Conservation (phyloP, 169 alveolate genomes). For the Cyclospora cayetanensis region DNA sequence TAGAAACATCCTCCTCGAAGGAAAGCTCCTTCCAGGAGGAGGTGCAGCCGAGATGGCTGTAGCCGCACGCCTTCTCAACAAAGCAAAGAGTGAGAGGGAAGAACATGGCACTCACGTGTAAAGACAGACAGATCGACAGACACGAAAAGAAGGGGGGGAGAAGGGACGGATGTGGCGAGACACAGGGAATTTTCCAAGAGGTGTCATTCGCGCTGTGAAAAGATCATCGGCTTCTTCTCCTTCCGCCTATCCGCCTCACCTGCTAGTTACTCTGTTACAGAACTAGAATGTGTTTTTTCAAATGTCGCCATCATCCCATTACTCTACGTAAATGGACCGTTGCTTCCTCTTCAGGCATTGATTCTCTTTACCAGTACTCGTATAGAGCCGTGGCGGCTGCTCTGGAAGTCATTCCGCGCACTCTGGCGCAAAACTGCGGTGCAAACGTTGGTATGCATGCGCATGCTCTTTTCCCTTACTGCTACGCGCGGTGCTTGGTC, state of each 20-base stretch:
- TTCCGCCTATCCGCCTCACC: too few species aligned
- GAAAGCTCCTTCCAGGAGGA: constrained; percentile 99
- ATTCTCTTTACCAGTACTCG: constrained; percentile 94
- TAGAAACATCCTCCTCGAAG: constrained; percentile 95
- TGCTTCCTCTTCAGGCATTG: constrained; percentile 79
- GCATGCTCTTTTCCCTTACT: not conserved
- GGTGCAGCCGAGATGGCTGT: constrained; percentile 99
- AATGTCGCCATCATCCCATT: too few species aligned
- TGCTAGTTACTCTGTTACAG: too few species aligned
- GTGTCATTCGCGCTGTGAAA: too few species aligned
- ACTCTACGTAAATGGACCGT: too few species aligned
- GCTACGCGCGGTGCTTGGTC: not conserved
- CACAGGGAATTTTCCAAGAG: not conserved
- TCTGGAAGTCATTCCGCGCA: constrained; percentile 98
- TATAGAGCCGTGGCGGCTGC: constrained; percentile 98
- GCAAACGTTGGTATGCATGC: constrained; percentile 91
- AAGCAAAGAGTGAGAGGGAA: constrained; percentile 78
- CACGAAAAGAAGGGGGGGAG: not conserved
- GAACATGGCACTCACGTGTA: not conserved
- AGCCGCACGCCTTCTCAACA: constrained; percentile 90
- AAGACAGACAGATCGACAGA: not conserved
- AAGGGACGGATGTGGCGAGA: not conserved
- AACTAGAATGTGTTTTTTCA: too few species aligned
- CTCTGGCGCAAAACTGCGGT: constrained; percentile 99
- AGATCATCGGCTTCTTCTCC: too few species aligned